Percentiles rank a stretch among this genome's conserved stretches.
These are phyloP conservation scores for Phoma herbarum DNA, from an alignment of 2,329 filamentous ascomycete genomes.

Conservation along the genomic window DNA sequence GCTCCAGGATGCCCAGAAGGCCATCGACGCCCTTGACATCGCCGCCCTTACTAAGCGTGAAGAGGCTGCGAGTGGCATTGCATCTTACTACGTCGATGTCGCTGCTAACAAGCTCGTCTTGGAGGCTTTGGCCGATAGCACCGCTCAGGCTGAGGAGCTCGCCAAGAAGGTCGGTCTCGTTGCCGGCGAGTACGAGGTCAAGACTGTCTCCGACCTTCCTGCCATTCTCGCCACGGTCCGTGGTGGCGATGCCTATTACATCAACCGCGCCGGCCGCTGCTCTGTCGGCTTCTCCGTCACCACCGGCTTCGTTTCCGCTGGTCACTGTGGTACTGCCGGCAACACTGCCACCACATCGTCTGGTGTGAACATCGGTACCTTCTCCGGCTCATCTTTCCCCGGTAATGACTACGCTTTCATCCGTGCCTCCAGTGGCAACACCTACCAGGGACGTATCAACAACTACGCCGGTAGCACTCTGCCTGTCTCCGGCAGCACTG, in stretches of 20 bases:
- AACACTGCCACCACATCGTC: constrained; percentile 43
- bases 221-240: constrained; percentile 49
- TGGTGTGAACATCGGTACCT: constrained; percentile 49
- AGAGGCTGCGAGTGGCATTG: constrained; percentile 37
- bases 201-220: constrained; percentile 46
- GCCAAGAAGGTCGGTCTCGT: constrained; percentile 51
- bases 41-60: constrained; percentile 35
- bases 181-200: constrained; percentile 51
- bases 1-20: constrained; percentile 51
- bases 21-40: constrained; percentile 52
- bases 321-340: constrained; percentile 52
- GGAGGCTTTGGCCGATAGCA: constrained; percentile 51
- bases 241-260: constrained; percentile 54
- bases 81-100: constrained; percentile 54
- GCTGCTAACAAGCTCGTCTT: constrained; percentile 54
- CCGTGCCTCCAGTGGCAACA: constrained; percentile 48
- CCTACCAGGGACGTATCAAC: constrained; percentile 38
- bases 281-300: constrained; percentile 55
- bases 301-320: constrained; percentile 54
- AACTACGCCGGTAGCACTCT: constrained; percentile 49
- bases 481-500: constrained; percentile 53
- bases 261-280: constrained; percentile 48
- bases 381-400: constrained; percentile 53
- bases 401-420: constrained; percentile 54
- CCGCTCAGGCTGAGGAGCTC: constrained; percentile 47